Conservation (phyloP, 495 filamentous ascomycete species). For the Penicillium subrubescens region DNA sequence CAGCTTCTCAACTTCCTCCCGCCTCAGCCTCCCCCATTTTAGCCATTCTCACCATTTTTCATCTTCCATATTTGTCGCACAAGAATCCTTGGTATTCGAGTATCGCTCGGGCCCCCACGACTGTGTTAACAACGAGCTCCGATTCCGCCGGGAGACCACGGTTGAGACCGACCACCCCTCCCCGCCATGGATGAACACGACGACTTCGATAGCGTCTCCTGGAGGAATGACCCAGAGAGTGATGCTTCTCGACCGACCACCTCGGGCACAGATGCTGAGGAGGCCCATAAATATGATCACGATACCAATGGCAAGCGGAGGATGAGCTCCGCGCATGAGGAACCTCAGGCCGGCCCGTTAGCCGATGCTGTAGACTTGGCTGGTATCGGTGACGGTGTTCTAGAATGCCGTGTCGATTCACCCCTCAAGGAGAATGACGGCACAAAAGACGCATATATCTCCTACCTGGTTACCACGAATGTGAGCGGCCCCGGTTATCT, state of each 20-base stretch:
- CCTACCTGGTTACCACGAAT: slow-evolving; percentile 88
- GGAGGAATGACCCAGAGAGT: slow-evolving; percentile 56
- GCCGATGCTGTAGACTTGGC: slow-evolving; percentile 63
- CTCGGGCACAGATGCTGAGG: slow-evolving; percentile 46
- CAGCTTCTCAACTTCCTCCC: neutral
- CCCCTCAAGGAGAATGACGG: slow-evolving; percentile 94
- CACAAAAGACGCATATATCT: slow-evolving; percentile 96
- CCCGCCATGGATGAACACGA: slow-evolving; percentile 54
- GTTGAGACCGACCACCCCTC: slow-evolving; percentile 16
- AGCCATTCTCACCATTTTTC: slow-evolving; percentile 15
- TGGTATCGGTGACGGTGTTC: slow-evolving; percentile 72
- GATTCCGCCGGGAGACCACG: slow-evolving; percentile 20
- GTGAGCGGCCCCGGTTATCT: slow-evolving; percentile 50
- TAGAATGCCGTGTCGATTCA: slow-evolving; percentile 79
- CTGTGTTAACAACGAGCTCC: neutral
- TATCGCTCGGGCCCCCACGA: neutral
- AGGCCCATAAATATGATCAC: slow-evolving; percentile 30
- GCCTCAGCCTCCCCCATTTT: neutral
- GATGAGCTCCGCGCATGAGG: slow-evolving; percentile 48
- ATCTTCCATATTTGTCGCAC: neutral
- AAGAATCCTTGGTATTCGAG: neutral
- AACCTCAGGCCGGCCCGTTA: slow-evolving; percentile 55
- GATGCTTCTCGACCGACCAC: slow-evolving; percentile 53
- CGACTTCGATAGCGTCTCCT: slow-evolving; percentile 62
- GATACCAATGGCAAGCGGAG: slow-evolving; percentile 57